These are phyloP conservation scores for Umbilicaria muhlenbergii DNA, from an alignment of 495 filamentous ascomycete species.

Conservation along the genomic window DNA sequence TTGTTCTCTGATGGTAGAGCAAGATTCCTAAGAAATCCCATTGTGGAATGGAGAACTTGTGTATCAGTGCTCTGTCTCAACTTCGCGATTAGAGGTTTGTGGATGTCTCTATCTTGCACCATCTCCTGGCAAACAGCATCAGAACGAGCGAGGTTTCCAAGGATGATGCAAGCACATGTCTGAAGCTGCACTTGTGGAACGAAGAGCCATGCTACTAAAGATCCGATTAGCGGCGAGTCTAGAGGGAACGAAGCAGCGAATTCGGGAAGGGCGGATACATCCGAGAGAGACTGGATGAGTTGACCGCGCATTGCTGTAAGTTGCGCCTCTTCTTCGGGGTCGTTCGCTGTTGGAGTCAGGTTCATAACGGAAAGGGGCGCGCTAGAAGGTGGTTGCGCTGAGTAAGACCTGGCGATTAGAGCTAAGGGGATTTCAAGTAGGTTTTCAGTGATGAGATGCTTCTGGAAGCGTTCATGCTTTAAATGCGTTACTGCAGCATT, in stretches of 20 bases:
- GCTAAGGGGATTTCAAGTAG: slow-evolving; percentile 20
- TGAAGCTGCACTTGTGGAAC: slow-evolving; percentile 40
- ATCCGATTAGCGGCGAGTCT: slow-evolving; percentile 29
- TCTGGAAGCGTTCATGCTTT: slow-evolving; percentile 26
- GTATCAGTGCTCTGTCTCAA: slow-evolving; percentile 28
- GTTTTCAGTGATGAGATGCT: slow-evolving; percentile 21
- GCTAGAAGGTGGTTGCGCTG: slow-evolving; percentile 8
- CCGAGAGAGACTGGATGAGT: slow-evolving; percentile 42
- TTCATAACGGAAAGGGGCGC: not conserved
- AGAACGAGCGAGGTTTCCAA: slow-evolving; percentile 64
- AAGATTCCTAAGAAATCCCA: slow-evolving; percentile 70
- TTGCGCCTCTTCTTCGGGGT: slow-evolving; percentile 27
- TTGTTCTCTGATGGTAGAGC: slow-evolving; percentile 54
- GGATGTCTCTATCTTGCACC: slow-evolving; percentile 35
- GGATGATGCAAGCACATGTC: slow-evolving; percentile 56
- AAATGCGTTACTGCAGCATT: slow-evolving; percentile 21
- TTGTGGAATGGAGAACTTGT: slow-evolving; percentile 46
- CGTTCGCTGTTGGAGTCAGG: slow-evolving; percentile 12
- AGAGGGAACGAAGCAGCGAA: slow-evolving; percentile 38
- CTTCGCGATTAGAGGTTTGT: slow-evolving; percentile 37
- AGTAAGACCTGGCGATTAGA: slow-evolving; percentile 19
- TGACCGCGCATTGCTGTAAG: slow-evolving; percentile 35
- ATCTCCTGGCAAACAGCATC: slow-evolving; percentile 45
- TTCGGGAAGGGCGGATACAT: slow-evolving; percentile 41
- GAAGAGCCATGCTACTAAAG: slow-evolving; percentile 38